phyloP scores from a whole-genome alignment of 2,329 filamentous ascomycete genomes.

The Hymenoscyphus repandus region DNA sequence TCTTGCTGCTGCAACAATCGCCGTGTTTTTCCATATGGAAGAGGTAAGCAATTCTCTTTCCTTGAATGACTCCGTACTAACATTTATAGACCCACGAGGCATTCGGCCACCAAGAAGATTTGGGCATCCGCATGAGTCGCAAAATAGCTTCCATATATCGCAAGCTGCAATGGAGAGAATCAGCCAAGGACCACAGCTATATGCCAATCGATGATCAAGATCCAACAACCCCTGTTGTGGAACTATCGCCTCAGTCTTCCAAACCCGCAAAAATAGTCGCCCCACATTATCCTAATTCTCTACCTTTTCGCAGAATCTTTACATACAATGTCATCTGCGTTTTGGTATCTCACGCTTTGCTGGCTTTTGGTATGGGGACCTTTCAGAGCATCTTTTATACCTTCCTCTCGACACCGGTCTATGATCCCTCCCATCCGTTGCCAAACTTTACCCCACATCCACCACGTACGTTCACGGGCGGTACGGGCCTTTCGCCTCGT shows the following conservation, averaged over 20 bases:
- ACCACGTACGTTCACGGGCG: conserved; percentile 53
- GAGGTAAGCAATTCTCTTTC: conserved; percentile 20
- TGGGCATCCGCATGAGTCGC: conserved; percentile 24
- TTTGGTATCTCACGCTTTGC: conserved; percentile 46
- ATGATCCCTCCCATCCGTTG: conserved; percentile 27
- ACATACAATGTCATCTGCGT: conserved; percentile 40
- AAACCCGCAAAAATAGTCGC: conserved; percentile 23
- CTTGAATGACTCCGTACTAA: conserved; percentile 2
- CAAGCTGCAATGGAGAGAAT: conserved; percentile 6
- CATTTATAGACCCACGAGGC: conserved; percentile 34
- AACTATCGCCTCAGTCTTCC: conserved; percentile 7
- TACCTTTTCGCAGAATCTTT: conserved; percentile 42
- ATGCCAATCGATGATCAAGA: conserved; percentile 4
- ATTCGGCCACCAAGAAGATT: conserved; percentile 29
- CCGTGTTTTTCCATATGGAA: conserved; percentile 34
- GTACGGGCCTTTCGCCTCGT: conserved; percentile 66
- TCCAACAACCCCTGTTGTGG: conserved; percentile 7
- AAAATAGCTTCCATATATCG: conserved; percentile 16
- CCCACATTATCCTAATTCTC: conserved; percentile 28
- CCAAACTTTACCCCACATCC: conserved; percentile 44
- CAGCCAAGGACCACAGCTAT: conserved; percentile 7
- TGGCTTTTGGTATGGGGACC: conserved; percentile 55
- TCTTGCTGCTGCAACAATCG: conserved; percentile 28
- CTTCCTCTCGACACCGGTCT: conserved; percentile 56
- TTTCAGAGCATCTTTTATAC: conserved; percentile 58